These are phyloP conservation scores for Hypoxylon sp. DNA, from an alignment of 2,329 filamentous ascomycete genomes.

Conservation along the genomic window DNA sequence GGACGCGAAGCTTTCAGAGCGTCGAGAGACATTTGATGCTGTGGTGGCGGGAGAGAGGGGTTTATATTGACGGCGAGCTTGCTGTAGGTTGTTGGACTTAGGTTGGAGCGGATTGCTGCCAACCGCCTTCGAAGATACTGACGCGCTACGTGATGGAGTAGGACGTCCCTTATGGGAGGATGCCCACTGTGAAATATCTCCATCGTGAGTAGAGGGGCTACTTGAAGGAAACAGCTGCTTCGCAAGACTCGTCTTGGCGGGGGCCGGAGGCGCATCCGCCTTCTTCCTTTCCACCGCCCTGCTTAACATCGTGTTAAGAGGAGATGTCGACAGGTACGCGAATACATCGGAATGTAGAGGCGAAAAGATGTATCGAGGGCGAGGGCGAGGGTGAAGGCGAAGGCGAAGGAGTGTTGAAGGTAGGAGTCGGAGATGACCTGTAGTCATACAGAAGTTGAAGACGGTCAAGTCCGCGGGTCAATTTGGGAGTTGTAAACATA, in stretches of 20 bases:
- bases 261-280: constrained; percentile 54
- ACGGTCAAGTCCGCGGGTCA: background rate
- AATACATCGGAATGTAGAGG: constrained; percentile 36
- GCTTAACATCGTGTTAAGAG: constrained; percentile 46
- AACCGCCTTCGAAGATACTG: constrained; percentile 57
- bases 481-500: background rate
- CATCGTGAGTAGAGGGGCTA: constrained; percentile 60
- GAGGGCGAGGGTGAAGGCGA: constrained; percentile 35
- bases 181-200: constrained; percentile 62
- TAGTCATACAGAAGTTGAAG: constrained; percentile 44
- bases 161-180: constrained; percentile 61
- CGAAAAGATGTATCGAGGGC: constrained; percentile 23
- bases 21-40: constrained; percentile 24
- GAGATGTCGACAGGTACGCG: constrained; percentile 8
- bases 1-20: constrained; percentile 54
- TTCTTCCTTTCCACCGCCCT: constrained; percentile 52
- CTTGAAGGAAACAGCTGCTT: constrained; percentile 71
- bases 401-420: constrained; percentile 43
- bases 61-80: constrained; percentile 39
- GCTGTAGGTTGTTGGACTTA: constrained; percentile 53
- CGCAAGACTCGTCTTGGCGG: constrained; percentile 52
- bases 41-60: constrained; percentile 30
- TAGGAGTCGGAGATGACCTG: constrained; percentile 36
- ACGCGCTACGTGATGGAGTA: constrained; percentile 52
- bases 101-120: constrained; percentile 51